A percentile compares a stretch with the other conserved stretches of the same genome.
Evolutionary conservation across 2,329 filamentous ascomycete species (phyloP).

Genomic region (Diaporthe aspalathi): DNA sequence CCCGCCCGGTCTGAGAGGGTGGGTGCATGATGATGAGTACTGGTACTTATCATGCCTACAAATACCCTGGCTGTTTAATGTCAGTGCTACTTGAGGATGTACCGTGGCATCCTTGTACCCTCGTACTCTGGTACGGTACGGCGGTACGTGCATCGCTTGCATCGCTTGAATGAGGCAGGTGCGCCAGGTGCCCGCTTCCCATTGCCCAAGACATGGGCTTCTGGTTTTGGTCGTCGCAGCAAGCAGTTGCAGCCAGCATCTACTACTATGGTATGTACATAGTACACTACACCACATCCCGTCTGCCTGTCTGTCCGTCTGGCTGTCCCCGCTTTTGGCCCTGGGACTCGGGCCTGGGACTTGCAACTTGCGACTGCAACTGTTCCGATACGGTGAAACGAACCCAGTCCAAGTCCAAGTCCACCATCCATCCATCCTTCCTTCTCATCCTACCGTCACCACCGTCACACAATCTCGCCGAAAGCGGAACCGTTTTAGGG

Average conservation of each 20-base stretch:
- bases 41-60: not conserved
- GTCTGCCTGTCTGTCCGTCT: not conserved
- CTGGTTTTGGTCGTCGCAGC: not conserved
- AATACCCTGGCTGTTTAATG: fast-evolving
- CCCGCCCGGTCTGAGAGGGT: not conserved
- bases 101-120: not conserved
- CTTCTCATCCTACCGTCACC: slow-evolving; percentile 15
- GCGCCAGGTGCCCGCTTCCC: slow-evolving; percentile 19
- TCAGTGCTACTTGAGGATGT: not conserved
- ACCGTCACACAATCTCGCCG: slow-evolving; percentile 30
- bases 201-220: slow-evolving; percentile 26
- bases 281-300: not conserved
- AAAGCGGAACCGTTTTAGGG: slow-evolving; percentile 29
- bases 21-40: not conserved
- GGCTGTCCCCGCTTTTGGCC: slow-evolving; percentile 1
- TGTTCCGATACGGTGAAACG: slow-evolving; percentile 30
- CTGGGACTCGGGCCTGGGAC: too few relatives aligned
- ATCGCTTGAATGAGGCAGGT: slow-evolving; percentile 21
- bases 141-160: slow-evolving; percentile 20
- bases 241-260: not conserved
- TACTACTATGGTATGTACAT: too few relatives aligned
- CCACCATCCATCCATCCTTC: not conserved
- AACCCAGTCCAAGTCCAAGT: not conserved
- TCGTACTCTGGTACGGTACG: slow-evolving; percentile 22
- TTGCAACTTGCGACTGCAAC: not conserved